Evolutionary conservation across 1,284 basidiomycete species (phyloP).

Genomic region (Abortiporus biennis): DNA sequence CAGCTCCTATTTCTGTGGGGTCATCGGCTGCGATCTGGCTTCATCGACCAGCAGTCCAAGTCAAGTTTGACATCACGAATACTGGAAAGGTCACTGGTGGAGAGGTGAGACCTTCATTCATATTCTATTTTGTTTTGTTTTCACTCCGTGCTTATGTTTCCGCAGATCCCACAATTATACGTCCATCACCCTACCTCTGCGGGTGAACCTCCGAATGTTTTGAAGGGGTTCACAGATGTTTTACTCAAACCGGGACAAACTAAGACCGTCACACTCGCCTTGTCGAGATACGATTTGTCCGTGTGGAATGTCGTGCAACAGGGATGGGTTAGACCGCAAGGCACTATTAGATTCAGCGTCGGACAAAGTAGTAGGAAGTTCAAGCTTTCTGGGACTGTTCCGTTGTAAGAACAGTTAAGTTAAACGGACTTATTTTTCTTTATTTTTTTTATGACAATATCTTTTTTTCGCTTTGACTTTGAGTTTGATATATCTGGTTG

Average conservation of each 20-base stretch:
- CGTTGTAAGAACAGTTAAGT: constrained; percentile 15
- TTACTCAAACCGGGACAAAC: constrained; percentile 29
- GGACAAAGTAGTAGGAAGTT: constrained; percentile 50
- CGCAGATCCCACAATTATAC: constrained; percentile 40
- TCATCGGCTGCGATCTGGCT: constrained; percentile 57
- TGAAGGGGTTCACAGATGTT: constrained; percentile 41
- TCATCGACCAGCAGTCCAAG: constrained; percentile 53
- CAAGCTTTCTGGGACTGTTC: constrained; percentile 23
- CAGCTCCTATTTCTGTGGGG: constrained; percentile 41
- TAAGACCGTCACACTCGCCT: constrained; percentile 28
- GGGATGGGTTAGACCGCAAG: constrained; percentile 45
- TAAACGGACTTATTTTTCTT: too few relatives aligned
- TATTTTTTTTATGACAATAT: too few relatives aligned
- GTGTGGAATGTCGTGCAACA: constrained; percentile 43
- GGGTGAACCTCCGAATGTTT: constrained; percentile 35
- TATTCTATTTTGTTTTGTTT: constrained; percentile 4
- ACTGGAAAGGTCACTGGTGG: constrained; percentile 47
- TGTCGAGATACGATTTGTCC: constrained; percentile 38
- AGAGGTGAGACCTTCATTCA: constrained; percentile 31
- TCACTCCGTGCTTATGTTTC: constrained; percentile 7
- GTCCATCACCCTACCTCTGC: constrained; percentile 32
- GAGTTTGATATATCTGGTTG: too few relatives aligned
- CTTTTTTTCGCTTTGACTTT: too few relatives aligned
- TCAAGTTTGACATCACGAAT: constrained; percentile 57
- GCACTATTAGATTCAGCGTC: constrained; percentile 38